phyloP scores from a whole-genome alignment of 2,329 filamentous ascomycete species.

The Metarhizium album region DNA sequence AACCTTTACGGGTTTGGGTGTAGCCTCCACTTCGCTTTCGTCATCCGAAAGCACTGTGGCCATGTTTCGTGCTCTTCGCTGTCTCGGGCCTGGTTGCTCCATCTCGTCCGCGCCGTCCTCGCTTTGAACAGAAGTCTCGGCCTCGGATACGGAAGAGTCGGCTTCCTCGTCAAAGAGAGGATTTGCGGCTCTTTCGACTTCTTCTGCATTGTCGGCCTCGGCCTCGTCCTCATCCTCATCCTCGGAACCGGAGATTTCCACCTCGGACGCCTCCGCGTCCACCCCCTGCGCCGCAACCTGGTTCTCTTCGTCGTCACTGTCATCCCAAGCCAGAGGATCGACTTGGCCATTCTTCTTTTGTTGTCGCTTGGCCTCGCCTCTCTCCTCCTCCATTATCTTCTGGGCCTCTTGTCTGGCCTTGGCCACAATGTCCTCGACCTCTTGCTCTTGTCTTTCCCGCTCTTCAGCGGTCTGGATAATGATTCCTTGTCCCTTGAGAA shows the following conservation, averaged over 20 bases:
- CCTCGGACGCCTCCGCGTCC: conserved; percentile 26
- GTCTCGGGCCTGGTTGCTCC: conserved; percentile 27
- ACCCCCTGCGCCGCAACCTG: conserved; percentile 26
- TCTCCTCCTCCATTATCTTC: conserved; percentile 68
- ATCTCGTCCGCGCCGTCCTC: conserved; percentile 25
- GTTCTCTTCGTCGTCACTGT: conserved; percentile 44
- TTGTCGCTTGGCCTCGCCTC: conserved; percentile 58
- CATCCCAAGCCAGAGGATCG: conserved; percentile 45
- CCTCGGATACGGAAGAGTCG: conserved; percentile 22
- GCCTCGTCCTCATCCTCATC: conserved; percentile 15
- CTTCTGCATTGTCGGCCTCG: conserved; percentile 20
- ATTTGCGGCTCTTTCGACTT: conserved; percentile 14
- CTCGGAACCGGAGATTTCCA: conserved; percentile 36
- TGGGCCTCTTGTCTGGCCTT: conserved; percentile 68
- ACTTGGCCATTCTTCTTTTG: conserved; percentile 34
- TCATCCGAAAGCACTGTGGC: conserved; percentile 51
- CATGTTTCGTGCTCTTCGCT: conserved; percentile 40
- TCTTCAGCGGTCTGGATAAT: conserved; percentile 79
- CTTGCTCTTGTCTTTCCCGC: conserved; percentile 66
- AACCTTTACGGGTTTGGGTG: conserved; percentile 35
- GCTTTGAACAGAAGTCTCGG: conserved; percentile 12
- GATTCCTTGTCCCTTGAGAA: conserved; percentile 69
- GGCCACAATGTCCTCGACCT: conserved; percentile 80
- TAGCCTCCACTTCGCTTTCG: conserved; percentile 33
- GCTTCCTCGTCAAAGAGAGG: conserved; percentile 29